phyloP scores from a whole-genome alignment of 345 rosid genomes.

The Cardiospermum halicacabum region DNA sequence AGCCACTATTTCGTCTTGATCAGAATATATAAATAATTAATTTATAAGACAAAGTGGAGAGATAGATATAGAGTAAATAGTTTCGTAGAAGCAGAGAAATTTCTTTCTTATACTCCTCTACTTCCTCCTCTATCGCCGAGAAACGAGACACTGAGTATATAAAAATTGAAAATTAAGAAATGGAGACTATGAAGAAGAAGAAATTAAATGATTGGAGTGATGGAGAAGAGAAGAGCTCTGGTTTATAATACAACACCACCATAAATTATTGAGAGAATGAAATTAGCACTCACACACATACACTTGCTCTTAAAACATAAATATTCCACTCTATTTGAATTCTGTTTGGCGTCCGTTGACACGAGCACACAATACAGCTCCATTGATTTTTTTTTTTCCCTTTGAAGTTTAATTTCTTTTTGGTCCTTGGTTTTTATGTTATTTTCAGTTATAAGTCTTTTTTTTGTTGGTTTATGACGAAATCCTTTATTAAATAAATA shows the following conservation, averaged over 20 bases:
- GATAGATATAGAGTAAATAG: constrained; percentile 33
- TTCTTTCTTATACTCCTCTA: constrained; percentile 81
- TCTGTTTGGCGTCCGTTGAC: constrained; percentile 54
- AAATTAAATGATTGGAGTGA: constrained; percentile 25
- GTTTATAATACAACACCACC: not conserved
- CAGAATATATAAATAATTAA: constrained; percentile 2
- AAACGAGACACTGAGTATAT: constrained; percentile 32
- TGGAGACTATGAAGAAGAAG: not conserved
- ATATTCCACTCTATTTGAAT: constrained; percentile 30
- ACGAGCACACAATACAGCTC: constrained; percentile 19
- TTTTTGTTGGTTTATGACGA: too few species aligned
- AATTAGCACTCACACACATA: not conserved
- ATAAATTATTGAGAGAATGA: constrained; percentile 4
- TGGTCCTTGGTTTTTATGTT: too few species aligned
- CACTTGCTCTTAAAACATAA: not conserved
- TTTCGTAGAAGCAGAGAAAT: constrained; percentile 78
- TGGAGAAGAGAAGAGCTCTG: constrained; percentile 11
- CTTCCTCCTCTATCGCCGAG: constrained; percentile 79
- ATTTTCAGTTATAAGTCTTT: too few species aligned
- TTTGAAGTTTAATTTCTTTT: too few species aligned
- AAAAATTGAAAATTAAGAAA: not conserved
- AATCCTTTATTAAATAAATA: too few species aligned
- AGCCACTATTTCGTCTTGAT: constrained; percentile 18
- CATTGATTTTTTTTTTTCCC: not conserved
- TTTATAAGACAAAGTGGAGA: constrained; percentile 1